phyloP scores from a whole-genome alignment of 192 early-diverging fungal species.

The Coemansia sp. region DNA sequence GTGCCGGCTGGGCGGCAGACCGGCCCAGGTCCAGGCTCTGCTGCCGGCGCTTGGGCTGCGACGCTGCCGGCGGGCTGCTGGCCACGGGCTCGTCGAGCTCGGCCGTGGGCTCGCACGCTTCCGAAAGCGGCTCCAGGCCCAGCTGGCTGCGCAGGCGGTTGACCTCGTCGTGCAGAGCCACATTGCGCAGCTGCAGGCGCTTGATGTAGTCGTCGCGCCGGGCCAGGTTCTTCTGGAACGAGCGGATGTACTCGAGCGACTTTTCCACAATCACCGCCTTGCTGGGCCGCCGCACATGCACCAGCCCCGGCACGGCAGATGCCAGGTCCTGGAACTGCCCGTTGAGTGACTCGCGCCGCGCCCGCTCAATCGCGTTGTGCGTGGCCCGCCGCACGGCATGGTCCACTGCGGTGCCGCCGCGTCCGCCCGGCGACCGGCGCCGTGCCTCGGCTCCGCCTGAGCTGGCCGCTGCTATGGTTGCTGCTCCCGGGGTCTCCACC shows the following conservation, averaged over 20 bases:
- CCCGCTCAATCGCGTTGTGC: constrained; percentile 80
- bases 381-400: constrained; percentile 67
- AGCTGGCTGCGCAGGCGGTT: constrained; percentile 59
- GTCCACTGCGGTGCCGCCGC: constrained; percentile 16
- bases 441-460: constrained; percentile 35
- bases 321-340: constrained; percentile 79
- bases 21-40: constrained; percentile 42
- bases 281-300: constrained; percentile 70
- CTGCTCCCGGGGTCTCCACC: constrained; percentile 12
- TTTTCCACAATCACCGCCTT: constrained; percentile 80
- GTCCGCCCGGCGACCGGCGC: constrained; percentile 32
- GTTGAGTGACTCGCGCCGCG: constrained; percentile 76
- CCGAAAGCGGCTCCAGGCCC: constrained; percentile 54
- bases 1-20: constrained; percentile 4
- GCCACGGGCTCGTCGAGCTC: background rate
- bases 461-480: constrained; percentile 25
- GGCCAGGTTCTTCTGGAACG: constrained; percentile 47
- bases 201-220: constrained; percentile 52
- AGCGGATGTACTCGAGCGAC: constrained; percentile 66
- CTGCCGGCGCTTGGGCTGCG: constrained; percentile 37
- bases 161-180: constrained; percentile 59
- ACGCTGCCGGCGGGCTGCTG: constrained; percentile 4
- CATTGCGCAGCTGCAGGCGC: constrained; percentile 55
- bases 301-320: constrained; percentile 70
- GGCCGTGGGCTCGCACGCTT: constrained; percentile 17